Evolutionary conservation across 164 flowering plant genomes (phyloP), one percentile per base, ranked within the genome.

Genomic region (Magnolia officinalis): DNA sequence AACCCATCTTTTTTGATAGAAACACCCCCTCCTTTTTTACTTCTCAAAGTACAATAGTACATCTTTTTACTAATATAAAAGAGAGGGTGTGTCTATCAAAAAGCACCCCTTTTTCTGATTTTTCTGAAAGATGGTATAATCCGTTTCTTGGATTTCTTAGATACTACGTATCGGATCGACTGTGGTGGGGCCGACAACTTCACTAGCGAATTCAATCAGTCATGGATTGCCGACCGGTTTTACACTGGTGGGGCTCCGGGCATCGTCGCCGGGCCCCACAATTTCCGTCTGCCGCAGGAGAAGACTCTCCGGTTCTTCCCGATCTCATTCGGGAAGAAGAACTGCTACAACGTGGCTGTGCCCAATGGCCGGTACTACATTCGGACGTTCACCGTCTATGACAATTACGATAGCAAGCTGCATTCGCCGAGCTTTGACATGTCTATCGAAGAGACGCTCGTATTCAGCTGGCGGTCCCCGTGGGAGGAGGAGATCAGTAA

Each of bases 271-370:
- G 92, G 93, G 81, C 98, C n/a, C n/a, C 90, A 88, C 59, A 88
- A 71, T 45, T 96, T 93, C 82, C 75, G 29, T 6, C 80, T 80
- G 73, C 80, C 73, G 4, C 90, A 88, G 37, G 98, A 94, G 82
- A 89, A 88, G 78, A 93, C 95, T 26, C 86, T 96, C 72, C 89
- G 98, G 18, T 93, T 74, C 91, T 96, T 96, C 81, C 98, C 98
- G 4, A 81, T 89, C 68, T 84, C 97, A 24, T 86, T 86, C 75
- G 99, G 99, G 72, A 94, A 94, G 75, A 96, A 96, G 79, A 96
- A 92, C 75, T 96, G 99, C 86, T 96, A 96, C 88, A n/a, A 82
- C 74, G 70, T 94, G 74, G 86, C 89, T 16, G 80, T 86, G 14
- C 85, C 92, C n/a, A 51, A 63, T 63, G 91, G 92, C 19, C 91